Base-by-base conservation (phyloP, 805 yeast species). In the Schizosaccharomyces octosporus region DNA sequence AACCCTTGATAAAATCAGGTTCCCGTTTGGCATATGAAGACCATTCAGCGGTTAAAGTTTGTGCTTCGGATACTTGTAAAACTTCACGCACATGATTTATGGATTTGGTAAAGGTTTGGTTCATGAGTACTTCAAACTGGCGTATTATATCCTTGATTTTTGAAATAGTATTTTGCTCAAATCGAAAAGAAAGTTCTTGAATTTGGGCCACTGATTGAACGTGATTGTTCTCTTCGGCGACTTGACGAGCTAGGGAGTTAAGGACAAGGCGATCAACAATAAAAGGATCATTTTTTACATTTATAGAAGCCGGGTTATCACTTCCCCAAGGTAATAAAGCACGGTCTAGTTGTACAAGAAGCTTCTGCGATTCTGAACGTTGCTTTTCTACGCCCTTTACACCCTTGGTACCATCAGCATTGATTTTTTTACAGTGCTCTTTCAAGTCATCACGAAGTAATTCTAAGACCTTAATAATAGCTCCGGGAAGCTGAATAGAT, bases 41-140 rank as follows among this genome's bases (percentile, higher is more conserved):
- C 82, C 82, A 79, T 66, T 79, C 81, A 24, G 69, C 67, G 61
- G 71, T 73, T 59, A 68, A 67, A 29, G 75, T 70, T 58, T 79
- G 71, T 5, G 66, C 62, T 36, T 63, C 61, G 5, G 67, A 65
- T 21, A 65, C 64, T 63, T 71, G 71, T 19, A 71, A 64, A 51
- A 71, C 69, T 36, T 68, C 64, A 59, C 68, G 66, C 55, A 65
- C 59, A 31, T 68, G 67, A 65, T 70, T 70, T 66, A 68, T 73
- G 48, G 68, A 69, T 24, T 67, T 66, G 59, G 72, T 68, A 24
- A 69, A 27, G 21, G 57, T 62, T 60, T 65, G 66, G 29, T 64
- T 68, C 48, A 77, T 65, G 54, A 66, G 66, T 15, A 45, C 32
- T n/a, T 41, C 55, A 19, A 29, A 62, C 31, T 39, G 39, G 43